Evolutionary conservation across 805 yeast genomes (phyloP).

Genomic region (Wickerhamiella sergipiensis): DNA sequence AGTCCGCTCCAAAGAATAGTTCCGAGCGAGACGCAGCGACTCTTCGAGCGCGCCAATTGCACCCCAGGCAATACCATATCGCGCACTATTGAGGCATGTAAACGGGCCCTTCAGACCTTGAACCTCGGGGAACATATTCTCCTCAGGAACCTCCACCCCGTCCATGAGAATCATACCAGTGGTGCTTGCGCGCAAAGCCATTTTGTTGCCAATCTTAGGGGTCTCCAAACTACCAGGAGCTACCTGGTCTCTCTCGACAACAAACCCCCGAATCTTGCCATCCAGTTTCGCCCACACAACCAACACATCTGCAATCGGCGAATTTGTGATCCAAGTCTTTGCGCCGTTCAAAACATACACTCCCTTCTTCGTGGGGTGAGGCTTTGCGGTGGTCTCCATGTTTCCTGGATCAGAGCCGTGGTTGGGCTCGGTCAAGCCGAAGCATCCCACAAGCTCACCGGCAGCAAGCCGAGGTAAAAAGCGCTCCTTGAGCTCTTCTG

Average conservation of each 20-base stretch:
- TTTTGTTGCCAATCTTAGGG: constrained; percentile 29
- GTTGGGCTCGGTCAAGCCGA: constrained; percentile 53
- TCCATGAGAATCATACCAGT: constrained; percentile 33
- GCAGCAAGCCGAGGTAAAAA: constrained; percentile 28
- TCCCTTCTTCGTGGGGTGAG: constrained; percentile 30
- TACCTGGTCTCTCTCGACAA: constrained; percentile 27
- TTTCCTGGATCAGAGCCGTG: constrained; percentile 50
- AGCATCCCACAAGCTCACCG: constrained; percentile 40
- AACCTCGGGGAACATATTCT: constrained; percentile 27
- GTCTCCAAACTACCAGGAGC: constrained; percentile 25
- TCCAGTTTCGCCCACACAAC: constrained; percentile 33
- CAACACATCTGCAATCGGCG: constrained; percentile 32
- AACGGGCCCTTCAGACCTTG: constrained; percentile 33
- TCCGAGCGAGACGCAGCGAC: constrained; percentile 26
- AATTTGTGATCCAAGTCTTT: constrained; percentile 33
- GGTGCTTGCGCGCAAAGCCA: constrained; percentile 29
- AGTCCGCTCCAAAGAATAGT: constrained; percentile 28
- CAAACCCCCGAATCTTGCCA: constrained; percentile 30
- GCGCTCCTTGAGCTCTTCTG: constrained; percentile 29
- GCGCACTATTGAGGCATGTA: constrained; percentile 31
- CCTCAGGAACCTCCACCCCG: constrained; percentile 31
- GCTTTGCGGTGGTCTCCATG: constrained; percentile 39
- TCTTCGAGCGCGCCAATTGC: constrained; percentile 33
- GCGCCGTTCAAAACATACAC: constrained; percentile 29
- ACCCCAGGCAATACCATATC: constrained; percentile 34